phyloP scores from a whole-genome alignment of 2,329 filamentous ascomycete genomes.

The Metarhizium humberi region DNA sequence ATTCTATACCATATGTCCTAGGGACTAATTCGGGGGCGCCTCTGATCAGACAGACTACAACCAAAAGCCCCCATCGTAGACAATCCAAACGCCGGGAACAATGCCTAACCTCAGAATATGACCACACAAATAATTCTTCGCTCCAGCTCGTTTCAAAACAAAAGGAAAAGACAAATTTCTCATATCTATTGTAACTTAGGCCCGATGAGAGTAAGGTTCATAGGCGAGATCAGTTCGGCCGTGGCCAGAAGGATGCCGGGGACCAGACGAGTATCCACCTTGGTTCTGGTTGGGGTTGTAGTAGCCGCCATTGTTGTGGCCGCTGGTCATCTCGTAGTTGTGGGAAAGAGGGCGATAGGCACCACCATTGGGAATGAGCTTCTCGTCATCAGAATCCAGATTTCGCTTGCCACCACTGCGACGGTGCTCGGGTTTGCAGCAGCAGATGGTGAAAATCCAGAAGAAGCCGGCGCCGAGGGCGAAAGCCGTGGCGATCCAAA shows the following conservation, averaged over 20 bases:
- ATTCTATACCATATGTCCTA: no score
- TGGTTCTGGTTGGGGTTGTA: conserved; percentile 25
- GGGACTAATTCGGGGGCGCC: not conserved
- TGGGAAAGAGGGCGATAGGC: conserved; percentile 25
- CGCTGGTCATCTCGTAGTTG: conserved; percentile 25
- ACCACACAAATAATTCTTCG: not conserved
- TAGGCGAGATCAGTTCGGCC: conserved; percentile 46
- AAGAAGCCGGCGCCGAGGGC: conserved; percentile 69
- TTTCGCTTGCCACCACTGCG: conserved; percentile 22
- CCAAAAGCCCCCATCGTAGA: not conserved
- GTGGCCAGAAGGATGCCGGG: conserved; percentile 30
- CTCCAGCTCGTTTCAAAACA: not conserved
- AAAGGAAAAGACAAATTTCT: not conserved
- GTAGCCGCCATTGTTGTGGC: conserved; percentile 12
- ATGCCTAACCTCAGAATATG: not conserved
- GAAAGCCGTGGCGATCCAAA: conserved; percentile 76
- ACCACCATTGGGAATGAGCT: conserved; percentile 35
- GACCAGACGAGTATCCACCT: conserved; percentile 12
- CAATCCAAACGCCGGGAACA: not conserved
- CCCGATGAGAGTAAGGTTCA: conserved; percentile 53
- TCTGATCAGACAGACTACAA: not conserved
- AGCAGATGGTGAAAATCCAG: conserved; percentile 89
- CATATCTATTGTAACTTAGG: conserved; percentile 23
- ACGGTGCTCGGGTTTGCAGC: conserved; percentile 54
- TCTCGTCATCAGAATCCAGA: conserved; percentile 34